phyloP scores from a whole-genome alignment of 345 rosid species.

The Hirschfeldia incana region DNA sequence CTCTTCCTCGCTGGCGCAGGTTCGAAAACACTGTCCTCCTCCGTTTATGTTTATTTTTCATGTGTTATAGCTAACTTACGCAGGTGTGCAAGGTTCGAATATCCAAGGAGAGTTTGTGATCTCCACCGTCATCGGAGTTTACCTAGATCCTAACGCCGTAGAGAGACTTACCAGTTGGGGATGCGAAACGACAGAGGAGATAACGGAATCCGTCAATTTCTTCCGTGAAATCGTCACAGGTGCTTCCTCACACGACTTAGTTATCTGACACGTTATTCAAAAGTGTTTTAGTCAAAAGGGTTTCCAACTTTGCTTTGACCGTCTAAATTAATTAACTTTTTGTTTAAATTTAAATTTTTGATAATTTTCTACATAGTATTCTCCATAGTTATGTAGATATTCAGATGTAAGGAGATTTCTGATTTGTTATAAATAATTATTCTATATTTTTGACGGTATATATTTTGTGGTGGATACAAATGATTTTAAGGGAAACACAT shows the following conservation, averaged over 20 bases:
- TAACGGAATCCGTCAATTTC: constrained; percentile 65
- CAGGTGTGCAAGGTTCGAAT: constrained; percentile 79
- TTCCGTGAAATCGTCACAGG: constrained; percentile 83
- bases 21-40: not conserved
- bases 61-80: constrained; percentile 7
- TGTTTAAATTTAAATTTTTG: not conserved
- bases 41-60: not conserved
- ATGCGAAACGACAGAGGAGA: constrained; percentile 53
- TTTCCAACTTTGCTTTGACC: not conserved
- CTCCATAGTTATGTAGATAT: not conserved
- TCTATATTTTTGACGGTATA: not conserved
- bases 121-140: constrained; percentile 82
- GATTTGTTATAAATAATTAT: not conserved
- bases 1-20: constrained; percentile 93
- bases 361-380: not conserved
- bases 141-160: constrained; percentile 63
- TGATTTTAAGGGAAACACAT: not conserved
- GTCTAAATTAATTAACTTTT: too few relatives aligned
- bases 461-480: not conserved
- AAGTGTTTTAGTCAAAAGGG: not conserved
- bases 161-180: constrained; percentile 65
- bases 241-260: constrained; percentile 13
- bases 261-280: not conserved
- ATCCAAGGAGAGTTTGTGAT: constrained; percentile 69
- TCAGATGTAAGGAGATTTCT: not conserved